phyloP scores from a whole-genome alignment of 108 stramenopile genomes.

The Fragilariopsis cylindrus region DNA sequence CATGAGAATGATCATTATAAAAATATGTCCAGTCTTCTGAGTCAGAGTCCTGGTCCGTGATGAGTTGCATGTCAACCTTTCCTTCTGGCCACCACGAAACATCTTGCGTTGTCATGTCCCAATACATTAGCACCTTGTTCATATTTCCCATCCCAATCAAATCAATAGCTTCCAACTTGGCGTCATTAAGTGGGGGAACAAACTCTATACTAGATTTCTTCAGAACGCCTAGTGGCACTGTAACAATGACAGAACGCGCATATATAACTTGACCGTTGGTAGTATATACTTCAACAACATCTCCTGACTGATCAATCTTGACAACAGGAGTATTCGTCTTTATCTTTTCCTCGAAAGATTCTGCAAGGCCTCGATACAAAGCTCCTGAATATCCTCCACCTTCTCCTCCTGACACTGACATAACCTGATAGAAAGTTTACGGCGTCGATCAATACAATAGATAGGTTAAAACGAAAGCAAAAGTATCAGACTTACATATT shows the following conservation, averaged over 20 bases:
- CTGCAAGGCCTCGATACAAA: background rate
- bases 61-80: conserved; percentile 17
- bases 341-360: background rate
- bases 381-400: conserved; percentile 4
- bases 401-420: conserved; percentile 5
- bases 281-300: background rate
- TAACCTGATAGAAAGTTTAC: background rate
- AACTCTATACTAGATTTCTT: conserved; percentile 53
- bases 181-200: conserved; percentile 44
- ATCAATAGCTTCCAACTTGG: conserved; percentile 53
- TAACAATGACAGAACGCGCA: conserved; percentile 41
- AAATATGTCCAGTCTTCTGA: conserved; percentile 34
- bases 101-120: conserved; percentile 25
- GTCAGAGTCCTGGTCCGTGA: conserved; percentile 24
- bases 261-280: background rate
- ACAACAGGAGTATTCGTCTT: background rate
- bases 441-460: too few relatives aligned
- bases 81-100: conserved; percentile 32
- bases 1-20: conserved; percentile 17
- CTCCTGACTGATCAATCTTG: conserved; percentile 1
- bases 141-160: conserved; percentile 55
- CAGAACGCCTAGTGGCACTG: conserved; percentile 68
- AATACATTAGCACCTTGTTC: conserved; percentile 51
- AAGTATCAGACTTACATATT: too few relatives aligned
- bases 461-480: too few relatives aligned